These are phyloP conservation scores for Aplosporella prunicola DNA, from an alignment of 2,329 filamentous ascomycete genomes.

Conservation along the genomic window DNA sequence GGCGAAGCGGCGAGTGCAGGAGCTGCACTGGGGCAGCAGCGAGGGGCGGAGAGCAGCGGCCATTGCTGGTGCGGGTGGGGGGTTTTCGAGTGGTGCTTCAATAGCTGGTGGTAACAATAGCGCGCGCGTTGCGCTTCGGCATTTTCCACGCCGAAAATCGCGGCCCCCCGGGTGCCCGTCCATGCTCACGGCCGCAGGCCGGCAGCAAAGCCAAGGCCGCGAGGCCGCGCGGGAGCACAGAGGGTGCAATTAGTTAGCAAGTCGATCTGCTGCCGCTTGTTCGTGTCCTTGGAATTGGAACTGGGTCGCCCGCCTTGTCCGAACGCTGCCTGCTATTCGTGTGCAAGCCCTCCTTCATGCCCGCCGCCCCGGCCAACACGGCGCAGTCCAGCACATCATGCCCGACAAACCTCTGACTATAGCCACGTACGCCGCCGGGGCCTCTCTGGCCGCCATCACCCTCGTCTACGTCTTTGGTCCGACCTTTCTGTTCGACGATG, in stretches of 20 bases:
- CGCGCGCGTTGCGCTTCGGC: slow-evolving; percentile 3
- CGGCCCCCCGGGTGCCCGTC: slow-evolving; percentile 2
- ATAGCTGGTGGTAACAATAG: too few relatives aligned
- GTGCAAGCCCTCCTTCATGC: slow-evolving; percentile 8
- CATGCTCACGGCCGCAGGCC: too few relatives aligned
- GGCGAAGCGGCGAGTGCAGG: slow-evolving; percentile 27
- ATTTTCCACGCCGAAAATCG: slow-evolving; percentile 6
- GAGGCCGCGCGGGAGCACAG: too few relatives aligned
- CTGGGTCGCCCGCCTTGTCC: slow-evolving; percentile 4
- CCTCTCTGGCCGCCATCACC: slow-evolving; percentile 86
- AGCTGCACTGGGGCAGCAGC: slow-evolving; percentile 30
- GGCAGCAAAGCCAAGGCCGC: too few relatives aligned
- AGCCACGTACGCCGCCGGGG: slow-evolving; percentile 88
- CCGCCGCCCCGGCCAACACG: slow-evolving; percentile 10
- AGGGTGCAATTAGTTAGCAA: neutral
- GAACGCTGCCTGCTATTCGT: slow-evolving; percentile 2
- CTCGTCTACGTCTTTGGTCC: slow-evolving; percentile 96
- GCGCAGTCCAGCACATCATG: slow-evolving; percentile 41
- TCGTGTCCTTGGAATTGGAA: neutral
- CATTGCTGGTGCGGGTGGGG: slow-evolving; percentile 19
- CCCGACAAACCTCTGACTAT: slow-evolving; percentile 74
- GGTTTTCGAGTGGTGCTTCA: too few relatives aligned
- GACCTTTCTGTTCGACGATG: slow-evolving; percentile 89
- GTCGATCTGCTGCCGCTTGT: slow-evolving; percentile 6
- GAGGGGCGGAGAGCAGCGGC: slow-evolving; percentile 21